Conservation (phyloP, 108 stramenopile genomes). For the Skeletonema marinoi region DNA sequence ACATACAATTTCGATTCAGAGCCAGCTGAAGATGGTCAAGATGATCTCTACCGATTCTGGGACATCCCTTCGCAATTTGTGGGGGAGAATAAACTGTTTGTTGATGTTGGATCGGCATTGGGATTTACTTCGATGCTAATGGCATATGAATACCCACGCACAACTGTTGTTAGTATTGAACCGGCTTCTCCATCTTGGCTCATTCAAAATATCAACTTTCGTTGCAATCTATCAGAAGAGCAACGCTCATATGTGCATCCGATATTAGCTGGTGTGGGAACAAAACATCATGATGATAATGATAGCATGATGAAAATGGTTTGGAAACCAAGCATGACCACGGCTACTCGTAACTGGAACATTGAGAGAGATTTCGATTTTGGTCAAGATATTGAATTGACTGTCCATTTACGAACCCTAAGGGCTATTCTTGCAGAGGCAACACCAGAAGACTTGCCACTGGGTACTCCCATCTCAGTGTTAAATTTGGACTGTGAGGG, state of each 20-base stretch:
- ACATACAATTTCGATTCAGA: constrained; percentile 56
- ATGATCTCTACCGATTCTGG: constrained; percentile 45
- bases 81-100: constrained; percentile 72
- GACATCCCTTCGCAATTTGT: constrained; percentile 52
- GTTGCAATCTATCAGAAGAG: constrained; percentile 68
- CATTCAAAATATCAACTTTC: constrained; percentile 71
- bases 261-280: constrained; percentile 72
- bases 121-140: constrained; percentile 74
- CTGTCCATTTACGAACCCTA: constrained; percentile 64
- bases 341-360: constrained; percentile 72
- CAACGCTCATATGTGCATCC: constrained; percentile 53
- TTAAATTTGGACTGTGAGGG: constrained; percentile 81
- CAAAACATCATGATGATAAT: constrained; percentile 65
- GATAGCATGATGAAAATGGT: constrained; percentile 74
- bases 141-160: constrained; percentile 61
- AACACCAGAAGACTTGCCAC: constrained; percentile 48
- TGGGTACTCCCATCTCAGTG: constrained; percentile 65
- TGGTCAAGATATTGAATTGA: constrained; percentile 58
- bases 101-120: constrained; percentile 74
- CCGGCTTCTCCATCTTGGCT: constrained; percentile 82
- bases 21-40: constrained; percentile 38
- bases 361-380: constrained; percentile 50
- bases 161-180: constrained; percentile 73
- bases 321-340: constrained; percentile 71
- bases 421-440: constrained; percentile 72